Evolutionary conservation across 768 basidiomycete species (phyloP), one percentile per base, ranked within the genome.

Genomic region (Boletus rubropictus): DNA sequence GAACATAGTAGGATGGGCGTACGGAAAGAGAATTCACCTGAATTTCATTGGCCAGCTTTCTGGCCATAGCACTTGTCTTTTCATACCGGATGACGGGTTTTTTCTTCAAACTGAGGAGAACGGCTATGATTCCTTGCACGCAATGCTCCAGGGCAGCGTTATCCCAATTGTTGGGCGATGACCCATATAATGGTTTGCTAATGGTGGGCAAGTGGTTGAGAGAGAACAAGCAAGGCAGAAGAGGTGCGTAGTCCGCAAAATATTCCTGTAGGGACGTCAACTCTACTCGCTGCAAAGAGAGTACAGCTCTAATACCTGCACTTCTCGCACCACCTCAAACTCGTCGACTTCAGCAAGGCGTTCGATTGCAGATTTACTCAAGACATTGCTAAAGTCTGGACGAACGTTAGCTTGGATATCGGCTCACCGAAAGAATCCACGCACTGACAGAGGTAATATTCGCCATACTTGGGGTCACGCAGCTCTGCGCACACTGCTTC

Each of bases 361-460:
- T 67, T 98, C 96, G 40, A 99, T 97, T 22, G 85, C 79, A 5
- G 78, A 75, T 72, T 98, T 98, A 53, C 79, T 89, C 53, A 99
- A 67, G 33, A 89, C 81, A 59, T 93, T 98, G 70, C 93, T 97
- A 64, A 99, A 99, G 69, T 96, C 95, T 98, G 48, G 35, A 39
- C 11, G 5, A 42, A 47, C 28, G 42, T 59, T 51, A 62, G 62
- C 46, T 45, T 43, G 31, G 27, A 49, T 49, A 44, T 46, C 44
- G 21, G 44, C 27, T 39, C 45, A 50, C 46, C 53, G 53, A 54
- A 67, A 59, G 68, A 70, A 78, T 73, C 77, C 81, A 87, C 84
- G 77, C 74, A 91, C 95, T 86, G 80, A 98, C 95, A 99, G 64
- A 99, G 72, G 77, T 95, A 98, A 71, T 99, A 99, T 71, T 93